Percentiles rank a stretch among this genome's conserved stretches.
Evolutionary conservation across 2,329 filamentous ascomycete species (phyloP).

Genomic region (Penicillium verrucosum): DNA sequence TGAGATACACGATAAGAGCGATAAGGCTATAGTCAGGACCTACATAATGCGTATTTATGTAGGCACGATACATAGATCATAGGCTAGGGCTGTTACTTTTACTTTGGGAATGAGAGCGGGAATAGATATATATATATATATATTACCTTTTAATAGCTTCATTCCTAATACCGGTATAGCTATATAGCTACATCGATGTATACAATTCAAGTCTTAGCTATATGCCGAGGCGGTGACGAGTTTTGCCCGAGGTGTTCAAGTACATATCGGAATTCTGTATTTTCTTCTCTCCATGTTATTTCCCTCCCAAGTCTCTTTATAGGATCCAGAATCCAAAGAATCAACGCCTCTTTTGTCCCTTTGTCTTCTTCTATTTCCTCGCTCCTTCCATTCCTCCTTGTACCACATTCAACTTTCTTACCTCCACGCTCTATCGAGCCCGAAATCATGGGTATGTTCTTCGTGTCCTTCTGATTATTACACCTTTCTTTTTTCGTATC

Average conservation of each 20-base stretch:
- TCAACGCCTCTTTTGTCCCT: neutral
- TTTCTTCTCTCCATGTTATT: constrained; percentile 2
- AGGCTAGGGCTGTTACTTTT: neutral
- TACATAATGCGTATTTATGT: neutral
- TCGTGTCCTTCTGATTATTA: neutral
- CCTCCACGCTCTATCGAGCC: constrained; percentile 2
- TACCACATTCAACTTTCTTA: constrained; percentile 10
- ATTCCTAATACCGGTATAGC: neutral
- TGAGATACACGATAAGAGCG: constrained; percentile 3
- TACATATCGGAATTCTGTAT: constrained; percentile 1
- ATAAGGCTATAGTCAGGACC: neutral
- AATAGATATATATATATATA: too few species aligned
- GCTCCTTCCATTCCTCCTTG: neutral
- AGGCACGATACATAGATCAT: neutral
- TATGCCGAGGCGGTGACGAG: constrained; percentile 3
- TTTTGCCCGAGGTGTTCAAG: constrained; percentile 3
- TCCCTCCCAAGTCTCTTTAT: neutral
- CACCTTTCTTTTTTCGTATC: constrained; percentile 17
- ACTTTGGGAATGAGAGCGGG: neutral
- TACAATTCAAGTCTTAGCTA: neutral
- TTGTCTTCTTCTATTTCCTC: neutral
- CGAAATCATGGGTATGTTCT: constrained; percentile 25
- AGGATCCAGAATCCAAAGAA: neutral
- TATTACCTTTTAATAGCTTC: neutral
- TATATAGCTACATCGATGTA: neutral